Evolutionary conservation across 2,329 filamentous ascomycete species (phyloP), one percentile per base, ranked within the genome.

Genomic region (Aspergillus sp.): DNA sequence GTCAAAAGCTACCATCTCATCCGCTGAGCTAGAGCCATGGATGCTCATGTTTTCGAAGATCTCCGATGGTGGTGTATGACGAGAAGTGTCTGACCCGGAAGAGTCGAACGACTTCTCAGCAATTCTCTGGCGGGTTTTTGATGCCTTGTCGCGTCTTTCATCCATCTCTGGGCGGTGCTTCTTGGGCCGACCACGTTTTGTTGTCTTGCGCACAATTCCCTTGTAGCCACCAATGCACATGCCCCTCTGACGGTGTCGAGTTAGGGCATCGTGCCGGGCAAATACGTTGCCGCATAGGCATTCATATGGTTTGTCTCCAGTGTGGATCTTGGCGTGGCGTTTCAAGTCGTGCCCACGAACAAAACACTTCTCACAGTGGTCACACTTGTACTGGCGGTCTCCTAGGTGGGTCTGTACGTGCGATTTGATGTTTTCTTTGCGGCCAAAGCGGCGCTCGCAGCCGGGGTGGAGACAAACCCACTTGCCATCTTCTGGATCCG

Each of bases 371-470:
- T 89, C 84, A 79, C 95, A 99, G 55, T 90, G 88, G 46, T 93
- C 92, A 77, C 95, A 99, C 74, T 91, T 89, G 78, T 91, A 99
- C 73, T 97, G 95, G 48, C 95, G 86, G 74, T 99, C 95, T 68
- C 96, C 95, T 63, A 99, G 87, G 76, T 99, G 95, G 3, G 95
- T 99, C 77, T 99, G 95, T 14, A 99, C 91, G 73, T 99, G 95
- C 0, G 93, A 96, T 73, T 96, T 96, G 80, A 98, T 97, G 77
- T 99, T 98, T 75, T 99, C 95, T 74, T 97, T 96, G 66, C 95
- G 87, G n/a, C 93, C 93, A 71, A 99, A 98, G 53, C 87, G 86
- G 75, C 96, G 96, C 66, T 87, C 85, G 75, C 95, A 99, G 27
- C 87, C 87, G 8, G 91, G 80, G 66, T 79, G 93, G n/a, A 85